These are phyloP conservation scores for Scedosporium aurantiacum DNA, from an alignment of 2,329 filamentous ascomycete species.

Conservation along the genomic window DNA sequence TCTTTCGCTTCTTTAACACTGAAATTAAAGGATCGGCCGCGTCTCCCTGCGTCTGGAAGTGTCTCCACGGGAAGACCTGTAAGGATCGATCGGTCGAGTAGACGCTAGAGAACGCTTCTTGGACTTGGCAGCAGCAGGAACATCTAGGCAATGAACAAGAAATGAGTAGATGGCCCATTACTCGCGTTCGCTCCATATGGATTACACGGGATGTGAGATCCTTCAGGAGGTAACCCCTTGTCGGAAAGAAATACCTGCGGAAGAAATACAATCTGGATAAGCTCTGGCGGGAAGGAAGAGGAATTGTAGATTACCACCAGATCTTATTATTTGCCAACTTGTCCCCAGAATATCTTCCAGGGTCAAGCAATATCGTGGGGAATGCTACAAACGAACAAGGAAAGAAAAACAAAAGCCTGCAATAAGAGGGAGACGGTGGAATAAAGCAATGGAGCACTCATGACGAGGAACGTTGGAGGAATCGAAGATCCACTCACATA, in stretches of 20 bases:
- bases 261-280: conserved; percentile 5
- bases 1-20: not conserved
- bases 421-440: too few relatives aligned
- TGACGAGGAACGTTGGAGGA: too few relatives aligned
- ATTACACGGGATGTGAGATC: not conserved
- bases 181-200: not conserved
- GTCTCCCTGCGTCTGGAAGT: not conserved
- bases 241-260: not conserved
- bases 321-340: not conserved
- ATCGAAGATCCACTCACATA: too few relatives aligned
- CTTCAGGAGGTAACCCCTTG: not conserved
- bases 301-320: not conserved
- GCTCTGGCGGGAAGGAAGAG: not conserved
- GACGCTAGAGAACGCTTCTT: not conserved
- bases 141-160: not conserved
- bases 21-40: not conserved
- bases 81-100: not conserved
- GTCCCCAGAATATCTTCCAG: not conserved
- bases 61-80: not conserved
- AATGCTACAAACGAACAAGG: too few relatives aligned
- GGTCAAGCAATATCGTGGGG: not conserved
- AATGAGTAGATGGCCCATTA: not conserved
- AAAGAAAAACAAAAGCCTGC: too few relatives aligned
- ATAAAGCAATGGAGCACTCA: too few relatives aligned
- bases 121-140: not conserved